A percentile compares a stretch with the other conserved stretches of the same genome.
Conservation (phyloP, 495 filamentous ascomycete genomes). For the Alectoria sarmentosa region DNA sequence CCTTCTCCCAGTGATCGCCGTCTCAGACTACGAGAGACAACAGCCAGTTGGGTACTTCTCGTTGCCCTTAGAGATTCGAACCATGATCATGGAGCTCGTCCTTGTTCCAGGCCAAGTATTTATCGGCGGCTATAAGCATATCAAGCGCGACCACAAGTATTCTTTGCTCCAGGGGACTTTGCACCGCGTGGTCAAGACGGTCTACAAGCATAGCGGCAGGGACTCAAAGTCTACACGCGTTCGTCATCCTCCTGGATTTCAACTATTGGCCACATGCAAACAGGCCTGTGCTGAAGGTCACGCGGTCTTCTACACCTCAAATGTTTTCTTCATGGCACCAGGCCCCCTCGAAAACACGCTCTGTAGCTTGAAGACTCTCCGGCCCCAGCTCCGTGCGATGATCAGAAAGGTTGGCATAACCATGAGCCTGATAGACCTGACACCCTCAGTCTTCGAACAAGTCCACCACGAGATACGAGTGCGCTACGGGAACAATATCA, state of each 20-base stretch:
- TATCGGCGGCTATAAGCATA: background rate
- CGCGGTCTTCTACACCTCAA: background rate
- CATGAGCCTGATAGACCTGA: background rate
- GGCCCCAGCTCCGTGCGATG: background rate
- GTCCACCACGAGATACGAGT: background rate
- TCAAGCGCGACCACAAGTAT: background rate
- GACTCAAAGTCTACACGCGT: background rate
- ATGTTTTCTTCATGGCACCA: background rate
- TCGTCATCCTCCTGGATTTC: background rate
- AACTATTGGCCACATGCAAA: conserved; percentile 1
- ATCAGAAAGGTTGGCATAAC: background rate
- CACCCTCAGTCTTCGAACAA: background rate
- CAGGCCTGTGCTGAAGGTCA: conserved; percentile 1
- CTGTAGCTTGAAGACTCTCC: background rate
- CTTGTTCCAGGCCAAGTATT: background rate
- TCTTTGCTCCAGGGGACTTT: background rate
- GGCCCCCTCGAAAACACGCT: background rate
- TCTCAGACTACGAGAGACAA: background rate
- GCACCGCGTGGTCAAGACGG: background rate
- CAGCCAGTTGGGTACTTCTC: background rate
- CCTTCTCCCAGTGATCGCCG: background rate
- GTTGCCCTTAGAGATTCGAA: background rate
- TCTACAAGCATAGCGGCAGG: background rate
- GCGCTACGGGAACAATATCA: background rate
- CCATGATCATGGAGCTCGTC: background rate